Base-by-base conservation (phyloP, 1,284 basidiomycete genomes). In the Neolentinus lepideus region DNA sequence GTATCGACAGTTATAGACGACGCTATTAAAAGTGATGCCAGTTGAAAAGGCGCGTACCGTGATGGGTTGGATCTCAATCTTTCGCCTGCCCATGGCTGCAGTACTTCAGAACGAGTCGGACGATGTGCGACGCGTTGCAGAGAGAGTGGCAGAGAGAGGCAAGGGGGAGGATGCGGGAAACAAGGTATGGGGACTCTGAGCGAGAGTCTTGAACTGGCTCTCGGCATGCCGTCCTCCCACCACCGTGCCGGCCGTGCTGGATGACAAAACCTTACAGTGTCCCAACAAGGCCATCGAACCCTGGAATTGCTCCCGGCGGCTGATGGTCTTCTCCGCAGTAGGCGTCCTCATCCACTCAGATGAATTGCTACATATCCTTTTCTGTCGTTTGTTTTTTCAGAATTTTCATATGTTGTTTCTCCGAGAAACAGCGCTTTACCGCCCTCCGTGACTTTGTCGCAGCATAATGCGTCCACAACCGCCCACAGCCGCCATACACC, bases 21-120 rank as follows among this genome's bases (percentile, higher is more conserved):
- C 38, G 38, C 38, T 43, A 62, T 63, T 59, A 59, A 58, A 56
- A 57, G 61, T 64, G 61, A 12, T 50, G 22, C 24, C 12, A 55
- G 52, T 31, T 47, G 21, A n/a, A 27, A 43, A 45, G 59, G 48
- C 46, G 76, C 84, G 65, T 62, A 89, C 87, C 31, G 83, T 82
- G 64, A 94, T 93, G 60, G 91, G 91, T 64, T 89, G 85, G 58
- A 94, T 94, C 71, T 90, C 88, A 67, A 94, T 94, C 79, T 94
- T 94, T 75, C 92, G 77, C 67, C 91, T 77, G 58, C 92, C 92
- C 92, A 92, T 50, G 47, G 14, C 25, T 22, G 47, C 22, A 11
- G 22, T 29, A 4, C 9, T 29, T 21, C 11, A 50, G 27, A 25
- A 10, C 27, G 22, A 26, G 24, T 25, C 12, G 21, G 47, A n/a